Conservation (phyloP, 2,329 filamentous ascomycete genomes). For the Knufia fluminis region DNA sequence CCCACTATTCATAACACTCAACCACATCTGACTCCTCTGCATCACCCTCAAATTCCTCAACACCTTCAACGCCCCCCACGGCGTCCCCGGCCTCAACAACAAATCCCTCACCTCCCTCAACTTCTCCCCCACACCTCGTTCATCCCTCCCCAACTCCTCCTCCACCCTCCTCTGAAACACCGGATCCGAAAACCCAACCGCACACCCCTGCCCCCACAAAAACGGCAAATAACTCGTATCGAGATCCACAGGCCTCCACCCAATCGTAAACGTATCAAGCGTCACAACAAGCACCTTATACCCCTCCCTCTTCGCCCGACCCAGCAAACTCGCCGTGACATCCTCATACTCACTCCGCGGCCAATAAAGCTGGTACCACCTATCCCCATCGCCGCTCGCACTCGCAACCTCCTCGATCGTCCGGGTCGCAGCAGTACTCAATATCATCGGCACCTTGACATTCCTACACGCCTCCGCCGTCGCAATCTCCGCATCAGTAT, state of each 20-base stretch:
- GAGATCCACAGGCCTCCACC: constrained; percentile 59
- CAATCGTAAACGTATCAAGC: constrained; percentile 59
- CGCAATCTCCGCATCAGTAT: constrained; percentile 54
- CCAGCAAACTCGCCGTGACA: constrained; percentile 53
- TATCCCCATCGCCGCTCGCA: constrained; percentile 43
- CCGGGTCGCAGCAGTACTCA: constrained; percentile 54
- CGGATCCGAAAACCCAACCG: constrained; percentile 56
- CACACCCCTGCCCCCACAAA: constrained; percentile 40
- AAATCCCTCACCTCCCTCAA: constrained; percentile 16
- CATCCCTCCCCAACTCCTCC: constrained; percentile 39
- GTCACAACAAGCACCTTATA: constrained; percentile 61
- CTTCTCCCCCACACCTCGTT: constrained; percentile 31
- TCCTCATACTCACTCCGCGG: constrained; percentile 49
- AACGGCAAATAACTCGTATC: constrained; percentile 45
- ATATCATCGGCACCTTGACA: constrained; percentile 53
- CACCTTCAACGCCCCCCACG: constrained; percentile 20
- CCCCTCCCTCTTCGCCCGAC: constrained; percentile 49
- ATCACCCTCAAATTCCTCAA: constrained; percentile 17
- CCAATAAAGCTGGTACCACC: constrained; percentile 72
- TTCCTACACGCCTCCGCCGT: constrained; percentile 51
- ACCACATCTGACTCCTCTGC: constrained; percentile 33
- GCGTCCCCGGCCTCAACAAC: constrained; percentile 19
- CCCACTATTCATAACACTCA: constrained; percentile 44
- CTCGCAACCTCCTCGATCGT: constrained; percentile 57
- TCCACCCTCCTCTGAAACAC: constrained; percentile 51